Evolutionary conservation across 2,329 filamentous ascomycete species (phyloP), one percentile per base, ranked within the genome.

Genomic region (Pseudopithomyces chartarum): DNA sequence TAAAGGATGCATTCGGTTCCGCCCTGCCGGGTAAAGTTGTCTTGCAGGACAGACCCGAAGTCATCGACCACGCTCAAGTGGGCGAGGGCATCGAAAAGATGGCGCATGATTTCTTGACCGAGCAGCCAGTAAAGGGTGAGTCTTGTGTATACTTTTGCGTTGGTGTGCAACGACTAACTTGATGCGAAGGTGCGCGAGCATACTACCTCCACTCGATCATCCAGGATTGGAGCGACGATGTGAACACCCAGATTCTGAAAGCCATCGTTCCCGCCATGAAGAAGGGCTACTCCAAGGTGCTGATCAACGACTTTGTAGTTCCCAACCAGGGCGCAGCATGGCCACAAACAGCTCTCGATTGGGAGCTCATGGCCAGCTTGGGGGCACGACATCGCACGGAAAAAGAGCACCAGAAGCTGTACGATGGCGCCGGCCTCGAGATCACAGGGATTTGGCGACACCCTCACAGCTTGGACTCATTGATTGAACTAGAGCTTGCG

Each of bases 61-160:
- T 70, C 1, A 53, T 71, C 6, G 43, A 57, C 33, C 38, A 66
- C 6, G 68, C 73, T 11, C 51, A 61, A 6, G 33, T 64, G 0
- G 46, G 75, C 17, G 48, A 61, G 8, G 52, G 64, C 0, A 64
- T 74, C 6, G 66, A 73, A 43, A 52, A 22, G 1, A 73, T 73
- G 66, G 50, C 62, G 1, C 74, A 79, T 36, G 74, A 79, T 50
- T 78, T 70, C 44, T 26, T 69, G 43, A 66, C 61, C 2, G 58
- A 66, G 34, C 66, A 70, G 44, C 65, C 67, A 67, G 59, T 78
- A 0, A 73, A 76, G 65, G 75, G 72, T 73, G 36, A 17, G 44
- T 36, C 8, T 3, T 23, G 6, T 7, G 6, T 26, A 3, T 17
- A 2, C 7, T 11, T 33, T 19, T 19, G 22, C 19, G 13, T 23